Base-by-base conservation (phyloP, 2,329 filamentous ascomycete species). In the Aspergillus intermedius region DNA sequence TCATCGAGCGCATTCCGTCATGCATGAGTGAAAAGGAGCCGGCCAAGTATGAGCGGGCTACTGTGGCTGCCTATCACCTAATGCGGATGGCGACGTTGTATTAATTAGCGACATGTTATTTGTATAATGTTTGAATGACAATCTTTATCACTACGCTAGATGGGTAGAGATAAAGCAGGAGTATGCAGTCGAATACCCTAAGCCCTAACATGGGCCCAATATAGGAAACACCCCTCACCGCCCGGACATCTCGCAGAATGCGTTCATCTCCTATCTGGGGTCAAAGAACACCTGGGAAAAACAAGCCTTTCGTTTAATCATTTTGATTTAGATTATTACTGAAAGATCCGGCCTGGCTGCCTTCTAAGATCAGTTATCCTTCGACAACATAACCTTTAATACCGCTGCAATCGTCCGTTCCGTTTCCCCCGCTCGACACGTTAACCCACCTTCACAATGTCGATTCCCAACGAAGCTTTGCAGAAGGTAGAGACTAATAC, bases 391-490 rank as follows among this genome's bases (percentile, higher is more conserved):
- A 12, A 12, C 9, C 25, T 30, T 12, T 30, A 30, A 12, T 30
- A 4, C 4, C 25, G 25, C 25, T 30, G 10, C 25, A 30, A 30
- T 30, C 25, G 9, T 12, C 25, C 25, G 10, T 30, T 30, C 10
- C 25, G 9, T 30, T 30, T 9, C 12, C 25, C 25, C 10, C 10
- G 10, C 25, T 30, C 25, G 25, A 30, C 25, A 30, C 25, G 25
- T 30, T 12, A 30, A 30, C 25, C 25, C 32, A 44, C 21, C 21
- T 44, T 42, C 46, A 40, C 42, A 45, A 96, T 97, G 91, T 88
- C 91, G 47, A 93, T 97, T 60, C 86, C 91, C 47, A 95, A 94
- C 64, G 88, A 95, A 74, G 90, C 91, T 50, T 77, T 97, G 56
- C 88, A 95, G 68, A 95, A 96, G 85, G 91, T 91, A 66, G 53